Percentiles rank a stretch among this genome's conserved stretches.
These are phyloP conservation scores for Arxiozyma slooffiae DNA, from an alignment of 1,139 yeast genomes.

Conservation along the genomic window DNA sequence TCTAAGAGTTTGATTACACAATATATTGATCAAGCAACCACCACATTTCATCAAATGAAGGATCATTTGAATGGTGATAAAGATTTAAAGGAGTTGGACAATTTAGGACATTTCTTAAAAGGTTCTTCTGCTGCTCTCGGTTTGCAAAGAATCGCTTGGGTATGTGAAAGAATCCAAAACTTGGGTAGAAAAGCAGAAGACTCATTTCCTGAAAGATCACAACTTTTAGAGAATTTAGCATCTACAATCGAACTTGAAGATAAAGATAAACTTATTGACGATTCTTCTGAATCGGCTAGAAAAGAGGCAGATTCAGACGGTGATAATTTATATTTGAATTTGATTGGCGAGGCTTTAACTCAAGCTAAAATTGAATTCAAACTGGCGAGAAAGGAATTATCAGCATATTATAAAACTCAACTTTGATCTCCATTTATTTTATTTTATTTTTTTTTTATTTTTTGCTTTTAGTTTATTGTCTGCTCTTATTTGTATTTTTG, in stretches of 20 bases:
- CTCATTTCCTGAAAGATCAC: conserved; percentile 22
- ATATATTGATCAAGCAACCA: conserved; percentile 80
- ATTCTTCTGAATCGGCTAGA: conserved; percentile 7
- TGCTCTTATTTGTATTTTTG: no score
- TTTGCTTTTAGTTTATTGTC: background rate
- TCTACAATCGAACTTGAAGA: conserved; percentile 11
- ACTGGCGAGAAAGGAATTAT: conserved; percentile 47
- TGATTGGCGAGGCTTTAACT: conserved; percentile 42
- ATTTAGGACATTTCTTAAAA: conserved; percentile 83
- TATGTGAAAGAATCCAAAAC: conserved; percentile 90
- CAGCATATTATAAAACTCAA: conserved; percentile 48
- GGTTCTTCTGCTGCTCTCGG: conserved; percentile 96
- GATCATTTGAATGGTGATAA: conserved; percentile 34
- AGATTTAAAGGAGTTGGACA: conserved; percentile 54
- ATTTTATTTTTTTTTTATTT: background rate
- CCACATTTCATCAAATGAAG: conserved; percentile 67
- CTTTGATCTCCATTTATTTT: conserved; percentile 23
- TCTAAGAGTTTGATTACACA: conserved; percentile 67
- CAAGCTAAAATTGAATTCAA: conserved; percentile 50
- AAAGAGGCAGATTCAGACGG: background rate
- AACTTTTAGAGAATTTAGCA: conserved; percentile 18
- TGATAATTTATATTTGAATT: conserved; percentile 12
- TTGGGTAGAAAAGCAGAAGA: conserved; percentile 52
- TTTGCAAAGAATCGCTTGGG: conserved; percentile 63
- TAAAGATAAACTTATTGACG: conserved; percentile 3